phyloP scores from a whole-genome alignment of 1,284 basidiomycete genomes.

The Thelephora terrestris region DNA sequence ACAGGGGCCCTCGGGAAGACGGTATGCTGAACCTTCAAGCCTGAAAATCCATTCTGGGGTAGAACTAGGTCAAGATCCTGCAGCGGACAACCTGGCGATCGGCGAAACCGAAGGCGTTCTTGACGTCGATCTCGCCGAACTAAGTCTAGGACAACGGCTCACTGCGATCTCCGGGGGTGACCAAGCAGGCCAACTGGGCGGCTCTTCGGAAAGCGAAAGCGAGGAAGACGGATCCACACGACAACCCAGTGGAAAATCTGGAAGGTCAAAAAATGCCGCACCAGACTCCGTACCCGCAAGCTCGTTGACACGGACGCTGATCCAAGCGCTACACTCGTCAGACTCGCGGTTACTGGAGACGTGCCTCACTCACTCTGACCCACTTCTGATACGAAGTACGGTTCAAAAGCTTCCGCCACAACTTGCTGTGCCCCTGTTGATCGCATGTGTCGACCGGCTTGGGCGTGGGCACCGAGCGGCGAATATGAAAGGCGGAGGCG shows the following conservation, averaged over 20 bases:
- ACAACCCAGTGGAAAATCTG: slow-evolving; percentile 16
- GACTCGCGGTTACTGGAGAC: slow-evolving; percentile 85
- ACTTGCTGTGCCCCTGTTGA: slow-evolving; percentile 79
- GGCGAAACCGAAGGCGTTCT: slow-evolving; percentile 57
- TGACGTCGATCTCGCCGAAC: slow-evolving; percentile 79
- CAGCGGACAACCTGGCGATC: slow-evolving; percentile 40
- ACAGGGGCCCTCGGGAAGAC: slow-evolving; percentile 37
- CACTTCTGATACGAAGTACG: slow-evolving; percentile 77
- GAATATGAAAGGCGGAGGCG: slow-evolving; percentile 72
- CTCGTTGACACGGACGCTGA: slow-evolving; percentile 88
- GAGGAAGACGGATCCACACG: slow-evolving; percentile 21
- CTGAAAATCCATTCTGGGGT: slow-evolving; percentile 54
- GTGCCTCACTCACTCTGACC: slow-evolving; percentile 81
- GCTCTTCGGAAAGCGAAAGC: slow-evolving; percentile 37
- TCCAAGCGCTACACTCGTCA: slow-evolving; percentile 93
- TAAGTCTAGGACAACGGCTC: slow-evolving; percentile 81
- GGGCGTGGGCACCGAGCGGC: slow-evolving; percentile 66
- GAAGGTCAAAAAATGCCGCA: slow-evolving; percentile 26
- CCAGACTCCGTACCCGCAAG: slow-evolving; percentile 62
- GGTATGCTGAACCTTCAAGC: slow-evolving; percentile 55
- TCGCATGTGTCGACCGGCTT: slow-evolving; percentile 84
- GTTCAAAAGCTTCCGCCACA: slow-evolving; percentile 85
- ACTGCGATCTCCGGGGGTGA: slow-evolving; percentile 54
- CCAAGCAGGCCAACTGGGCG: slow-evolving; percentile 20
- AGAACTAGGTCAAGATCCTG: slow-evolving; percentile 50